Conservation (phyloP, 441 rosid species). For the Eruca vesicaria region DNA sequence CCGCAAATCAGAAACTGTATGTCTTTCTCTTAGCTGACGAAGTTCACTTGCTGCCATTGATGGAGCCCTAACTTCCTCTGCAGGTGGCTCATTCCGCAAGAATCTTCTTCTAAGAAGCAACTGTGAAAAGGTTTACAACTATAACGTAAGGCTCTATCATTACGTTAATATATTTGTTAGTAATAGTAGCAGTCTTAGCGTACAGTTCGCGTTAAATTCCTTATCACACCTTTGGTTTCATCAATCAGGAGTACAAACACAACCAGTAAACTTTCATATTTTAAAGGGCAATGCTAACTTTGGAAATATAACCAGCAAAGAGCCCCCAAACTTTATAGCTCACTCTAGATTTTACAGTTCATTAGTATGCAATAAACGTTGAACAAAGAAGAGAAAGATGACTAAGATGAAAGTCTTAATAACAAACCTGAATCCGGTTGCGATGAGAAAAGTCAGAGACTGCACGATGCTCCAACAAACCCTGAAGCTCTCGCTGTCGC, state of each 20-base stretch:
- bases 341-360: background rate
- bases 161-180: background rate
- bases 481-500: constrained; percentile 5
- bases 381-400: background rate
- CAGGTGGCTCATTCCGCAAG: constrained; percentile 2
- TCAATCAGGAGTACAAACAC: background rate
- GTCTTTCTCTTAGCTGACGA: background rate
- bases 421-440: constrained; percentile 7
- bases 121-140: background rate
- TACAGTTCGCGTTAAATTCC: background rate
- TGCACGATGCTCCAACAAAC: constrained; percentile 6
- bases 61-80: background rate
- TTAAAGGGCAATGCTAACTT: background rate
- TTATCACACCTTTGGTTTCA: background rate
- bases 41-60: constrained; percentile 13
- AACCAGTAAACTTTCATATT: background rate
- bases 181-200: background rate
- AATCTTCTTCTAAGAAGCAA: background rate
- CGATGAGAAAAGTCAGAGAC: constrained; percentile 10
- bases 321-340: background rate
- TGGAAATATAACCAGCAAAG: background rate
- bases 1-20: constrained; percentile 14
- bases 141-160: background rate
- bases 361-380: background rate
- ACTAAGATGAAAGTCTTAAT: background rate